Evolutionary conservation across 352 stramenopile genomes (phyloP).

Genomic region (Globisporangium ultimum): DNA sequence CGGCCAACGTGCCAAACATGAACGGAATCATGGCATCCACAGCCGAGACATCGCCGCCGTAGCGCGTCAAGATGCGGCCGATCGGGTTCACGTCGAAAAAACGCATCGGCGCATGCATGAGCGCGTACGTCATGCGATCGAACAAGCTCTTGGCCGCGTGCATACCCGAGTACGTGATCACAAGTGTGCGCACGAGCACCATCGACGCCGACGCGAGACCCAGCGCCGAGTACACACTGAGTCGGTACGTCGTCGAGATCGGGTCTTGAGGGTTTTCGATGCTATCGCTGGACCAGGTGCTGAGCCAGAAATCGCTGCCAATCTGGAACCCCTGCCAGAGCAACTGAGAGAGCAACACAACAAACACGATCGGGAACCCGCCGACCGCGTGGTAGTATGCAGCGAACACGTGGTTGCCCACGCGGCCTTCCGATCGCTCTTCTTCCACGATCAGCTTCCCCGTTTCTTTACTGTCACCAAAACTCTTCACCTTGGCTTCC

Average conservation of each 20-base stretch:
- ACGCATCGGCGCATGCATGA: slow-evolving; percentile 34
- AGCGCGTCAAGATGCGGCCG: slow-evolving; percentile 32
- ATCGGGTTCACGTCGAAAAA: slow-evolving; percentile 47
- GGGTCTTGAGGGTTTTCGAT: not conserved
- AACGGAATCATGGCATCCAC: not conserved
- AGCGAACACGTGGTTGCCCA: slow-evolving; percentile 26
- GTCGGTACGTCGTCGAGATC: slow-evolving; percentile 2
- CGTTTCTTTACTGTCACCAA: slow-evolving; percentile 8
- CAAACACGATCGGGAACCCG: slow-evolving; percentile 25
- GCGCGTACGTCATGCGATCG: slow-evolving; percentile 16
- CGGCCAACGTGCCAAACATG: slow-evolving; percentile 20
- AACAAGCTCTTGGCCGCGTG: slow-evolving; percentile 22
- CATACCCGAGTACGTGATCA: not conserved
- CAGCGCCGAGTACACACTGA: slow-evolving; percentile 10
- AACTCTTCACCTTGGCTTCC: slow-evolving; percentile 1
- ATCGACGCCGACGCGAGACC: slow-evolving; percentile 11
- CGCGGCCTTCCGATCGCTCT: slow-evolving; percentile 24
- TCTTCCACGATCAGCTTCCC: slow-evolving; percentile 25
- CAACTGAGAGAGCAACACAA: slow-evolving; percentile 53
- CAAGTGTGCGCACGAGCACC: slow-evolving; percentile 3
- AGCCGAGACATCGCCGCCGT: slow-evolving; percentile 15
- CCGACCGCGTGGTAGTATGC: slow-evolving; percentile 41
- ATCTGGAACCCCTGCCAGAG: slow-evolving; percentile 77
- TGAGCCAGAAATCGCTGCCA: slow-evolving; percentile 79
- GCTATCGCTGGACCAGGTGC: slow-evolving; percentile 6